Evolutionary conservation across 495 filamentous ascomycete genomes (phyloP).

Genomic region (Chaetomium tenue): DNA sequence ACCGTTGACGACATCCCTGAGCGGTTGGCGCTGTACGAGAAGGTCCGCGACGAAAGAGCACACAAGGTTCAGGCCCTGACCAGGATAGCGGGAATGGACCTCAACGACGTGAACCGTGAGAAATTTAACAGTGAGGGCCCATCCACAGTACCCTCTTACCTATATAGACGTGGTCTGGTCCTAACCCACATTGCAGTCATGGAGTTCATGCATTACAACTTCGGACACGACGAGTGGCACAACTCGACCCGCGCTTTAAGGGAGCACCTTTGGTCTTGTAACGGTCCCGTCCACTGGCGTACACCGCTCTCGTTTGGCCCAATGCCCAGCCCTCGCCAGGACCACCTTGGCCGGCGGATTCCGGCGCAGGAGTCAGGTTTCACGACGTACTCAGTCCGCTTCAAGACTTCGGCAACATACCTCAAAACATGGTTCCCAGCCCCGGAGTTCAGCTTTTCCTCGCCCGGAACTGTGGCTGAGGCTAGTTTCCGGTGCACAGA

Average conservation of each 20-base stretch:
- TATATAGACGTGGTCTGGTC: too few relatives aligned
- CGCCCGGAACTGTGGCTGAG: constrained; percentile 49
- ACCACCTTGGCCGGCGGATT: constrained; percentile 27
- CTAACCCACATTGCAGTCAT: too few relatives aligned
- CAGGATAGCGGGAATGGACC: constrained; percentile 3
- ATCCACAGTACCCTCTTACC: too few relatives aligned
- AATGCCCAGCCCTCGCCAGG: constrained; percentile 54
- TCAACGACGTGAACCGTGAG: constrained; percentile 10
- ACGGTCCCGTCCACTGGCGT: constrained; percentile 45
- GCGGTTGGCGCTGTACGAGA: constrained; percentile 54
- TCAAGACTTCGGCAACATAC: constrained; percentile 58
- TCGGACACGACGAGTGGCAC: constrained; percentile 60
- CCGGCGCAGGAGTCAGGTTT: constrained; percentile 40
- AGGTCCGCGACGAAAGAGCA: constrained; percentile 34
- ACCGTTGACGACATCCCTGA: constrained; percentile 42
- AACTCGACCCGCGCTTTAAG: constrained; percentile 51
- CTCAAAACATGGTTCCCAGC: constrained; percentile 55
- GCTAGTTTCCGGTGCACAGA: constrained; percentile 52
- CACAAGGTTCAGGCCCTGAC: constrained; percentile 16
- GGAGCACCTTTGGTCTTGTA: constrained; percentile 46
- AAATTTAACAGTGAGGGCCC: constrained; percentile 6
- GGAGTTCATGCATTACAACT: constrained; percentile 54
- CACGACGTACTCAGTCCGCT: constrained; percentile 53
- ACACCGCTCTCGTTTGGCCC: constrained; percentile 58
- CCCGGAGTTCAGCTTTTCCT: constrained; percentile 45